Base-by-base conservation (phyloP, 202 grass and related monocot species). In the Elaeis oleifera region DNA sequence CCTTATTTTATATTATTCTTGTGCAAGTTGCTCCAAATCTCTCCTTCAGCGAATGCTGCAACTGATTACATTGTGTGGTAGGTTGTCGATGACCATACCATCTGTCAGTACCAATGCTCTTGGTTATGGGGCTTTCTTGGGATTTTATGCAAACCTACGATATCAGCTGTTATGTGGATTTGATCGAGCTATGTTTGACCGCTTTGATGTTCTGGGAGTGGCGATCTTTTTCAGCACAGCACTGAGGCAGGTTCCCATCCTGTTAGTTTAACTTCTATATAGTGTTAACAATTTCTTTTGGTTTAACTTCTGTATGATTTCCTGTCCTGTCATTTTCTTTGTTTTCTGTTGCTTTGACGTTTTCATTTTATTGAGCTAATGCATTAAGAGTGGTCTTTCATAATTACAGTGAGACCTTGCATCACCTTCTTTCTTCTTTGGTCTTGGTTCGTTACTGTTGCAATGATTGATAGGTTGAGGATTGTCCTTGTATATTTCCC, bases 181-280 rank as follows among this genome's bases (percentile, higher is more conserved):
- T 57, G 92, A 97, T 76, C 74, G 76, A 54, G 86, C 76, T 74
- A 74, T 83, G 65, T 51, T 89, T 53, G 80, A 81, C 61, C 82
- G 77, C 60, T 97, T 97, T 78, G 94, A 97, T 84, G 84, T 97
- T 75, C 85, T 97, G 78, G 84, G 88, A 56, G 85, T 99, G 49
- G 73, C 80, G 5, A 78, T 99, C 51, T 89, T 92, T 77, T 82
- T 99, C 58, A 71, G 82, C 85, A 86, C 85, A 66, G 59, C 85
- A 60, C 63, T 88, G 70, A 99, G 94, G 94, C 86, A 65, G 53
- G 67, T 81, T 26, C 67, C n/a, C 57, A 39, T 23, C 58, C 13
- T 49, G 3, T 19, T 69, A 39, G 68, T 7, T 50, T 64, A 16
- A 23, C 14, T 5, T n/a, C 61, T 49, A 16, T 44, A 44, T 44